phyloP scores from a whole-genome alignment of 2,329 filamentous ascomycete genomes.

The Cercospora berteroae region DNA sequence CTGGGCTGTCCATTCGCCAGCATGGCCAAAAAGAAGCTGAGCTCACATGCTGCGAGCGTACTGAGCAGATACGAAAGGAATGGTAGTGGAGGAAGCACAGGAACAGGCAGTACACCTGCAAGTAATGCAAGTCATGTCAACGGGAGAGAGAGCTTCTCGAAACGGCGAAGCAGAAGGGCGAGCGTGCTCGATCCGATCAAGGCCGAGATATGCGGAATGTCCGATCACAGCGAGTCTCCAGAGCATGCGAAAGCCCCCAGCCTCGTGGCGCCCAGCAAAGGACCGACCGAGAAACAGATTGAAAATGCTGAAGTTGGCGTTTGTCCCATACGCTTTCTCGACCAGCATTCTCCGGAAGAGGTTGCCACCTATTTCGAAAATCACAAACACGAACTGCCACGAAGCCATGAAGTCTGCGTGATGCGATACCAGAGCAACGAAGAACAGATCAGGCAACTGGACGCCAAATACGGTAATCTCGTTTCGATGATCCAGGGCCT shows the following conservation, averaged over 20 bases:
- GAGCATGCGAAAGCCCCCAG: slow-evolving; percentile 17
- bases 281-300: slow-evolving; percentile 19
- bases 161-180: slow-evolving; percentile 30
- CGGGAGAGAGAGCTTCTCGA: slow-evolving; percentile 45
- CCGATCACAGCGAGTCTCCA: slow-evolving; percentile 26
- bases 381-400: slow-evolving; percentile 90
- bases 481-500: slow-evolving; percentile 93
- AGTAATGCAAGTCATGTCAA: slow-evolving; percentile 37
- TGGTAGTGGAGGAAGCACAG: slow-evolving; percentile 20
- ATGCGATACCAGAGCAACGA: slow-evolving; percentile 85
- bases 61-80: slow-evolving; percentile 39
- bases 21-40: slow-evolving; percentile 44
- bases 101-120: slow-evolving; percentile 29
- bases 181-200: slow-evolving; percentile 39
- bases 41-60: slow-evolving; percentile 41
- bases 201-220: slow-evolving; percentile 39
- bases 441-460: slow-evolving; percentile 78
- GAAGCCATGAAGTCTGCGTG: slow-evolving; percentile 90
- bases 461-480: slow-evolving; percentile 89
- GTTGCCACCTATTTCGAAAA: slow-evolving; percentile 90
- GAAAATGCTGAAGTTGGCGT: slow-evolving; percentile 51
- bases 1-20: slow-evolving; percentile 78
- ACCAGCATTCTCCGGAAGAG: slow-evolving; percentile 90
- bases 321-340: slow-evolving; percentile 88
- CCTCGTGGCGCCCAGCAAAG: slow-evolving; percentile 11